These are phyloP conservation scores for Ogataea wickerhamii DNA, from an alignment of 805 yeast genomes.

Conservation along the genomic window DNA sequence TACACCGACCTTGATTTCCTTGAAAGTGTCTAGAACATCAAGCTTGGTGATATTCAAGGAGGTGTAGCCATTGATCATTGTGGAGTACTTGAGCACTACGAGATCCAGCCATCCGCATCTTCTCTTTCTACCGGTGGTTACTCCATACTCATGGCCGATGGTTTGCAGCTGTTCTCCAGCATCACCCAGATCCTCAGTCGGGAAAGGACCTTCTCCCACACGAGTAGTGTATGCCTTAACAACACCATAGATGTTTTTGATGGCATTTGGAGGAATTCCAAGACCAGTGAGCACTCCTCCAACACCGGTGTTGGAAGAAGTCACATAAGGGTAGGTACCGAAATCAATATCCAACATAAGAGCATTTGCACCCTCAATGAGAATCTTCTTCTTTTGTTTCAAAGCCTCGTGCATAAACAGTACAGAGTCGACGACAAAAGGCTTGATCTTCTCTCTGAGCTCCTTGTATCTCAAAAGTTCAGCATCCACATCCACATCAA, in stretches of 20 bases:
- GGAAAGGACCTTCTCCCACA: conserved; percentile 99
- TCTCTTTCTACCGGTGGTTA: conserved; percentile 98
- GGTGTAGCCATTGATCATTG: conserved; percentile 92
- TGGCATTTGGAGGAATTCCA: conserved; percentile 88
- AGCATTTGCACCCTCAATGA: conserved; percentile 98
- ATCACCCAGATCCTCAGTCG: conserved; percentile 89
- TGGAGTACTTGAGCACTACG: conserved; percentile 89
- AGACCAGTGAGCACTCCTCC: conserved; percentile 98
- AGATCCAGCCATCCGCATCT: conserved; percentile 99
- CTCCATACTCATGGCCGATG: conserved; percentile 96
- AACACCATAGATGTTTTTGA: conserved; percentile 85
- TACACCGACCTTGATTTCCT: conserved; percentile 84
- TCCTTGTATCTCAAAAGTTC: conserved; percentile 76
- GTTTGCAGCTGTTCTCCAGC: conserved; percentile 83
- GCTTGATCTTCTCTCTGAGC: conserved; percentile 70
- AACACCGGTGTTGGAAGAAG: conserved; percentile 92
- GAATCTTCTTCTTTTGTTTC: conserved; percentile 71
- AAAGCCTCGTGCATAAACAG: conserved; percentile 79
- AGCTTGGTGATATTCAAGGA: conserved; percentile 90
- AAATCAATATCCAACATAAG: conserved; percentile 95
- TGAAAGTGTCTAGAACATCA: conserved; percentile 88
- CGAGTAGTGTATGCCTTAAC: conserved; percentile 98
- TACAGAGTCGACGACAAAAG: conserved; percentile 92
- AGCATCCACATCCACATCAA: conserved; percentile 78
- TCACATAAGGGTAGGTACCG: conserved; percentile 97